Conservation (phyloP, 768 basidiomycete species). For the Pleurotus eryngii region DNA sequence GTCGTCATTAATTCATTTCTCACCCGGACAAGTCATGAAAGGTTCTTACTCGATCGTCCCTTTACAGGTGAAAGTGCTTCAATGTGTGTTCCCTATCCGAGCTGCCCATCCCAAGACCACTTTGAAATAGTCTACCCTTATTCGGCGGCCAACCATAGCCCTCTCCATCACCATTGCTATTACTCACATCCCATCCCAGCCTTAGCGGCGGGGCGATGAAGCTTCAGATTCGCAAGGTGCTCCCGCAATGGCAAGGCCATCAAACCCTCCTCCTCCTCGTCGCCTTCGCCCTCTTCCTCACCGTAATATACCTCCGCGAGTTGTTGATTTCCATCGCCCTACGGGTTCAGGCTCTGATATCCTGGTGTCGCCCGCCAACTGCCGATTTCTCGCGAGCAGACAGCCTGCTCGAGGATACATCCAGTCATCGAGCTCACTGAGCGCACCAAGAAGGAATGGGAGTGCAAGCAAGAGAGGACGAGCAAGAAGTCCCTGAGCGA, state of each 20-base stretch:
- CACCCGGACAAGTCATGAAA: no score
- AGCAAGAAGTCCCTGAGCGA: slow-evolving; percentile 73
- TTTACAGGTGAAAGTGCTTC: no score
- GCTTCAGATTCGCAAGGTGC: no score
- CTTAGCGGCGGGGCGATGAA: no score
- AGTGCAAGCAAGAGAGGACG: slow-evolving; percentile 55
- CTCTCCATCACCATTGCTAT: no score
- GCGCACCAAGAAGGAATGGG: slow-evolving; percentile 67
- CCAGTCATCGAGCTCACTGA: slow-evolving; percentile 78
- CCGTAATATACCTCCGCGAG: neutral
- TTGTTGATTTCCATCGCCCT: neutral
- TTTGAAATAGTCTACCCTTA: no score
- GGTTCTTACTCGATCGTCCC: no score
- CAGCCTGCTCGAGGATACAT: slow-evolving; percentile 51
- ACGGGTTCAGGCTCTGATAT: neutral
- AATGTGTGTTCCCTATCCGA: no score
- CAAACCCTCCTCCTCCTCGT: neutral
- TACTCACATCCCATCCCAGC: no score
- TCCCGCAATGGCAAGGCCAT: neutral
- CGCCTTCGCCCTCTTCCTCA: neutral
- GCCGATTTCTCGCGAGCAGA: slow-evolving; percentile 32
- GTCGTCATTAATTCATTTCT: no score
- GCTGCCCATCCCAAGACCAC: no score
- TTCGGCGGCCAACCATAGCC: no score
- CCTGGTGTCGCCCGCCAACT: slow-evolving; percentile 12